Evolutionary conservation across 345 rosid species (phyloP), one percentile per base, ranked within the genome.

Genomic region (Lepidium aucheri): DNA sequence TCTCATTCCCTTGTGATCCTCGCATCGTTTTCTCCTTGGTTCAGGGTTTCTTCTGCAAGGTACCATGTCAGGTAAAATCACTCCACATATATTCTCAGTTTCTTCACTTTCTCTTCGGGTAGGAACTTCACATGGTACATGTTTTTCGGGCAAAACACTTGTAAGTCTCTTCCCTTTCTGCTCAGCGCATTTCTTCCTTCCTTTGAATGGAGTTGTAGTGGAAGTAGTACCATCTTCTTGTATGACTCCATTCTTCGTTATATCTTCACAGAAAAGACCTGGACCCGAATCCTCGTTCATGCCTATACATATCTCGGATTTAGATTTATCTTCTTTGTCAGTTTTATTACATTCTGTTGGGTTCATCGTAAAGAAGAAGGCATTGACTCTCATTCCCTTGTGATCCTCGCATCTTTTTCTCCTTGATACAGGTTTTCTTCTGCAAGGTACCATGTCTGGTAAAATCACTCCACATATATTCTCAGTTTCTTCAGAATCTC

Each of bases 1-100:
- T 73, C 76, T 82, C 90, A 80, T 75, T 51, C 92, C 95, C 67
- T 79, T 83, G 63, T 87, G 92, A 44, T 80, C 85, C 49, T 83
- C 79, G 1, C 92, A 84, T 59, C 90, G 71, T 71, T 79, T 70
- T 72, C 87, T 83, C 65, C 87, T 82, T 7, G 38, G 14, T 45
- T 74, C 78, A 63, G 84, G 82, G 46, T 59, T 75, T 22, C 26
- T 79, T n/a, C 35, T 70, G 66, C 90, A 90, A 68, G 74, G 63
- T 45, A 51, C 69, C 51, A 85, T 85, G 57, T 83, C 66, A 20
- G 86, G 83, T 49, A 74, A 67, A 39, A 81, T 64, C 20, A 83
- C 82, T 54, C 90, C 90, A 53, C 92, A 90, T 52, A 69, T 46
- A 13, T 60, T 42, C 38, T 67, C 60, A 45, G 40, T 24, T 28